These are phyloP conservation scores for Trichoderma koningii DNA, from an alignment of 2,329 filamentous ascomycete genomes.

Conservation along the genomic window DNA sequence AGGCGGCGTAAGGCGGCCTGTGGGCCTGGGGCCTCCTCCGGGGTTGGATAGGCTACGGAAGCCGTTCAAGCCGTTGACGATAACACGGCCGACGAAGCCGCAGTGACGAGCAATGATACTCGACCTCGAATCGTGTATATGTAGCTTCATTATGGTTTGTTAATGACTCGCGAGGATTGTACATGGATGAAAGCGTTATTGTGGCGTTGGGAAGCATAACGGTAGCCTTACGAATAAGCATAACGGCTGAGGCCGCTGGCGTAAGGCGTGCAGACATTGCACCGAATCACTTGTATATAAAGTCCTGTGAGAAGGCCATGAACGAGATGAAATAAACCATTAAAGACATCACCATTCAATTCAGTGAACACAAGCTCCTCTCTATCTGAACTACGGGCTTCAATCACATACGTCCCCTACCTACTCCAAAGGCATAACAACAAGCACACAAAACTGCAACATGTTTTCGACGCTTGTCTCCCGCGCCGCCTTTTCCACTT, in stretches of 20 bases:
- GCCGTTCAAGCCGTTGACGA: slow-evolving; percentile 60
- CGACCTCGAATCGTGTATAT: no score
- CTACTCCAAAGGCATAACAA: background rate
- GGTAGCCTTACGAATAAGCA: slow-evolving; percentile 33
- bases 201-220: slow-evolving; percentile 10
- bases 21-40: slow-evolving; percentile 49
- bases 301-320: background rate
- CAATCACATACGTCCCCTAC: no score
- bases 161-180: background rate
- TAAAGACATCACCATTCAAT: background rate
- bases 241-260: slow-evolving; percentile 29
- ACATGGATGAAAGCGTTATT: background rate
- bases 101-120: background rate
- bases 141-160: no score
- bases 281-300: slow-evolving; percentile 1
- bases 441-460: background rate
- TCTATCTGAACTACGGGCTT: slow-evolving; percentile 7
- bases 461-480: slow-evolving; percentile 4
- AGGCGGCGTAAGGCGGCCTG: slow-evolving; percentile 48
- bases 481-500: slow-evolving; percentile 34
- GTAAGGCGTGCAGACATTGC: background rate
- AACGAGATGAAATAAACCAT: slow-evolving; percentile 2
- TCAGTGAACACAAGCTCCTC: slow-evolving; percentile 5
- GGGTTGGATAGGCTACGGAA: slow-evolving; percentile 55
- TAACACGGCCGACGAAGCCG: slow-evolving; percentile 45